Evolutionary conservation across 306 rosid genomes (phyloP).

Genomic region (Fagus sylvatica): DNA sequence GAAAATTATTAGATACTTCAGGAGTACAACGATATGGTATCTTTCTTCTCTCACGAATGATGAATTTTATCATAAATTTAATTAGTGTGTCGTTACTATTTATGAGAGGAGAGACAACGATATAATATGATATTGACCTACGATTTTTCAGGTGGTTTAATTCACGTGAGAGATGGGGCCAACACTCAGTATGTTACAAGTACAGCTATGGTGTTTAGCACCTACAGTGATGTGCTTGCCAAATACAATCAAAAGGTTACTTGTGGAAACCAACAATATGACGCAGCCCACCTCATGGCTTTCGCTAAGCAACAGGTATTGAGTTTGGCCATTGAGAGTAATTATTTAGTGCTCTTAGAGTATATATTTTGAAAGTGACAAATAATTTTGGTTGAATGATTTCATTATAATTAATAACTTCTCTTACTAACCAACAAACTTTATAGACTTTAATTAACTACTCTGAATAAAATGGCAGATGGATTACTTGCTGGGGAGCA

Average conservation of each 20-base stretch:
- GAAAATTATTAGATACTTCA: no score
- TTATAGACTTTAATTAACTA: neutral
- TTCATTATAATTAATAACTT: no score
- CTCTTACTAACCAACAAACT: neutral
- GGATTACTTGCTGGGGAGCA: slow-evolving; percentile 72
- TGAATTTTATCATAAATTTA: no score
- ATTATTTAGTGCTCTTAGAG: no score
- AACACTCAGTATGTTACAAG: slow-evolving; percentile 79
- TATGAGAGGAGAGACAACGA: no score
- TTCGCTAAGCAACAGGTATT: slow-evolving; percentile 75
- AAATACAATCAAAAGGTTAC: slow-evolving; percentile 40
- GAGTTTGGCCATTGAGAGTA: no score
- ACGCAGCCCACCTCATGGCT: slow-evolving; percentile 26
- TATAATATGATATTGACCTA: neutral
- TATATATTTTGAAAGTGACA: no score
- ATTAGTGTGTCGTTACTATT: no score
- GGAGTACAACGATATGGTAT: no score
- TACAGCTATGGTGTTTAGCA: slow-evolving; percentile 49
- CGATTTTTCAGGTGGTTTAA: slow-evolving; percentile 50
- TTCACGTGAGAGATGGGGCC: slow-evolving; percentile 88
- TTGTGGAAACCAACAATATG: slow-evolving; percentile 52
- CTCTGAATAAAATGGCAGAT: slow-evolving; percentile 38
- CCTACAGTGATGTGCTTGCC: slow-evolving; percentile 65
- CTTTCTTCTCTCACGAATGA: no score
- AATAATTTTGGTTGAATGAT: no score